These are phyloP conservation scores for Chaetomiaceae sp. DNA, from an alignment of 2,329 filamentous ascomycete genomes.

Conservation along the genomic window DNA sequence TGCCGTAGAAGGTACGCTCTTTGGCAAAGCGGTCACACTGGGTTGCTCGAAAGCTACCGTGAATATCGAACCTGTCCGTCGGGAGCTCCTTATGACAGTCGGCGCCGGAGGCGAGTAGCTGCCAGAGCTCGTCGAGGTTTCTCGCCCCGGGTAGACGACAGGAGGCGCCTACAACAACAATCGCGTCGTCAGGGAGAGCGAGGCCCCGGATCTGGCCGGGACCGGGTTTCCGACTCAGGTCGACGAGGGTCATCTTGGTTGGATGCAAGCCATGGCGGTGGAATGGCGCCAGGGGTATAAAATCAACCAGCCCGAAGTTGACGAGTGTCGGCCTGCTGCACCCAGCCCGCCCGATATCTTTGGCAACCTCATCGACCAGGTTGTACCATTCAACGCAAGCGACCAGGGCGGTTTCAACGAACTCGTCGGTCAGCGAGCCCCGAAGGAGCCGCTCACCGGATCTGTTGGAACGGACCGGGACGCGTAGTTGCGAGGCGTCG, in stretches of 20 bases:
- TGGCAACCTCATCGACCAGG: background rate
- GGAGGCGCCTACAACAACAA: constrained; percentile 1
- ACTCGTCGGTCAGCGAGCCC: constrained; percentile 5
- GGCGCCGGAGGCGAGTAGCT: background rate
- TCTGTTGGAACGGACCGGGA: constrained; percentile 9
- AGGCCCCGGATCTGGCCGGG: background rate
- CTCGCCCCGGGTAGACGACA: constrained; percentile 9
- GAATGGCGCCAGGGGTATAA: constrained; percentile 10
- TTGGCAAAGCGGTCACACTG: background rate
- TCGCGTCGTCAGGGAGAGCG: background rate
- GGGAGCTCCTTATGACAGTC: background rate
- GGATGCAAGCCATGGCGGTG: background rate
- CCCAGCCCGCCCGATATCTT: background rate
- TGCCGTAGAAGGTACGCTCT: too few relatives aligned
- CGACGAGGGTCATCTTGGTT: background rate
- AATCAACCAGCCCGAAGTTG: constrained; percentile 6
- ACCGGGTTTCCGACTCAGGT: background rate
- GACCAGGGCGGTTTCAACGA: constrained; percentile 8
- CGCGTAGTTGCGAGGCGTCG: background rate
- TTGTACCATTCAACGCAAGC: constrained; percentile 12
- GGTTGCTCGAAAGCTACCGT: background rate
- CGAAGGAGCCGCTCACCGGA: background rate
- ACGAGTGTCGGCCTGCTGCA: background rate
- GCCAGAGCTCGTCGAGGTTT: constrained; percentile 11
- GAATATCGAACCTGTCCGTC: constrained; percentile 5